Evolutionary conservation across 2,329 filamentous ascomycete species (phyloP).

Genomic region (Trichoderma koningiopsis): DNA sequence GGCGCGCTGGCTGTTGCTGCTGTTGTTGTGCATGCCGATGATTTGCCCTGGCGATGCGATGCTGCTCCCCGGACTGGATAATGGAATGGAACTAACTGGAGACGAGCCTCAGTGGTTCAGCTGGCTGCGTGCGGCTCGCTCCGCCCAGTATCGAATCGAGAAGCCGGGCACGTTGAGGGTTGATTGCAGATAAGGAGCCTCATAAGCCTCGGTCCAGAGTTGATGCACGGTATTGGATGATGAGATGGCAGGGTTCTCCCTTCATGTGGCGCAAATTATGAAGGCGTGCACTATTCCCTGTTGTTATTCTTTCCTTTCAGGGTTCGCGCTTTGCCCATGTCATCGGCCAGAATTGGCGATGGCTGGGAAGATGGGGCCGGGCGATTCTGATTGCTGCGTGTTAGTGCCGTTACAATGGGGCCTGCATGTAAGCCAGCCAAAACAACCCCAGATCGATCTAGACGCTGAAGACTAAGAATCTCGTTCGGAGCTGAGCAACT

Average conservation of each 20-base stretch:
- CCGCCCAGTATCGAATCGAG: constrained; percentile 21
- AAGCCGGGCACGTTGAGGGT: constrained; percentile 5
- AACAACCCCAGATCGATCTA: background rate
- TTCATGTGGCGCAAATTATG: constrained; percentile 9
- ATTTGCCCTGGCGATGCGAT: constrained; percentile 17
- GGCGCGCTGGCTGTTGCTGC: constrained; percentile 14
- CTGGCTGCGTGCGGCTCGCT: constrained; percentile 4
- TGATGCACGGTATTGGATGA: background rate
- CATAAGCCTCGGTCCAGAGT: constrained; percentile 11
- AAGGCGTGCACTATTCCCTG: constrained; percentile 3
- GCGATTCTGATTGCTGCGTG: background rate
- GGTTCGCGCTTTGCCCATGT: background rate
- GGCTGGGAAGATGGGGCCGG: constrained; percentile 14
- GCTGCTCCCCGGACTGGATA: background rate
- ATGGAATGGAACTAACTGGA: background rate
- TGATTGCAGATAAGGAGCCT: constrained; percentile 15
- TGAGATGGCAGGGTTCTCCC: background rate
- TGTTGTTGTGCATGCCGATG: constrained; percentile 19
- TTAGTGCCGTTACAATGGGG: constrained; percentile 1
- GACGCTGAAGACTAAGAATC: background rate
- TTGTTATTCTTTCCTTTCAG: background rate
- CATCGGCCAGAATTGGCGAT: background rate
- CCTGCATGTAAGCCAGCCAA: constrained; percentile 4
- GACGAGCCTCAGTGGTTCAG: background rate
- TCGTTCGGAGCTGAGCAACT: background rate